Percentiles rank a stretch among this genome's conserved stretches.
These are phyloP conservation scores for Naganishia antarctica DNA, from an alignment of 768 basidiomycete genomes.

Conservation along the genomic window DNA sequence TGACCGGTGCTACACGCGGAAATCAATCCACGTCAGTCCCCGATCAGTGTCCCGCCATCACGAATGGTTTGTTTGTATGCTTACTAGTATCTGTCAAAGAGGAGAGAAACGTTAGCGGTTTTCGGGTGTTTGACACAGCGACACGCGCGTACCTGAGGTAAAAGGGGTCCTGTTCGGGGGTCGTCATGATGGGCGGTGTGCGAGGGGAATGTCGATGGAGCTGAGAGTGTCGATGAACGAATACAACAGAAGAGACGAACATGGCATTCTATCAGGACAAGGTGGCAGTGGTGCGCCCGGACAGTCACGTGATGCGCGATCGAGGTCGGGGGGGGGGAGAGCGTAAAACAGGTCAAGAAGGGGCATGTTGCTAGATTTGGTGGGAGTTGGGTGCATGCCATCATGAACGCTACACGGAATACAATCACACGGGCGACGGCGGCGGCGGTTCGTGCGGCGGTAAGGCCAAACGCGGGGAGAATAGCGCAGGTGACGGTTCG, in stretches of 20 bases:
- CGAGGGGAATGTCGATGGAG: no score
- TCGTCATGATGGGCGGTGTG: slow-evolving; percentile 17
- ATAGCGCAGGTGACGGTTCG: background rate
- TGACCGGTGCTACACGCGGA: slow-evolving; percentile 95
- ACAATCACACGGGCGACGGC: background rate
- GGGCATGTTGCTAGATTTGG: no score
- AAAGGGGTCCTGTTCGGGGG: slow-evolving; percentile 47
- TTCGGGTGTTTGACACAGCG: background rate
- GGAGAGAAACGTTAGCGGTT: background rate
- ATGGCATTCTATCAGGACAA: background rate
- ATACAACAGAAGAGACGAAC: background rate
- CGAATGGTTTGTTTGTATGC: slow-evolving; percentile 13
- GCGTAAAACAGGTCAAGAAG: no score
- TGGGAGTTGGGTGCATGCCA: background rate
- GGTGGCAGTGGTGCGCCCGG: background rate
- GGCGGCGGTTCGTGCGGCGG: background rate
- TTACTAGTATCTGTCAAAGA: slow-evolving; percentile 45
- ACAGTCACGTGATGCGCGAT: background rate
- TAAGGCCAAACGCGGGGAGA: background rate
- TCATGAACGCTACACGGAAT: background rate
- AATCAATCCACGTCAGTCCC: no score
- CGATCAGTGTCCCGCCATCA: background rate
- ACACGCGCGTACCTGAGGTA: slow-evolving; percentile 42
- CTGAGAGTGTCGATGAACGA: background rate
- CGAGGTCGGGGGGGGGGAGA: no score